A percentile compares a stretch with the other conserved stretches of the same genome.
Evolutionary conservation across 805 yeast genomes (phyloP).

Genomic region (Kazachstania taianensis): DNA sequence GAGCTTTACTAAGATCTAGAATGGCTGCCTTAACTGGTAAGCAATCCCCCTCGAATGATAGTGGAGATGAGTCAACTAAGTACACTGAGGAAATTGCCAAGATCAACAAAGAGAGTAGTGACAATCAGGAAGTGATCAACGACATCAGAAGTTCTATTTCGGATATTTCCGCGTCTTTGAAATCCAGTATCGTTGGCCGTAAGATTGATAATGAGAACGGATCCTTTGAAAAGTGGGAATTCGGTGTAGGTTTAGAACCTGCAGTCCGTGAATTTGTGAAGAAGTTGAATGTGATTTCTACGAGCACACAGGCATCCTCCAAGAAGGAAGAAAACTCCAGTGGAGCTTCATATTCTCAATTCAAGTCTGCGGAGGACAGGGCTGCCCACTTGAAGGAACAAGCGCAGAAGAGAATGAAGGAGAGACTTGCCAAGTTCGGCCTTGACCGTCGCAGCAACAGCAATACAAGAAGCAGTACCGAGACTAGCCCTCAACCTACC

Average conservation of each 20-base stretch:
- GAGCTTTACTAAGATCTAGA: conserved; percentile 68
- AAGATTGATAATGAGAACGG: conserved; percentile 30
- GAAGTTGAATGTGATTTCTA: conserved; percentile 32
- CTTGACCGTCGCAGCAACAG: conserved; percentile 34
- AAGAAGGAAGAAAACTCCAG: background rate
- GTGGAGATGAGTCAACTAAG: conserved; percentile 5
- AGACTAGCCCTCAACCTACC: background rate
- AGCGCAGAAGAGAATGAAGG: conserved; percentile 74
- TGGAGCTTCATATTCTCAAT: conserved; percentile 6
- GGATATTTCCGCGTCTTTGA: conserved; percentile 38
- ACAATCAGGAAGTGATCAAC: conserved; percentile 47
- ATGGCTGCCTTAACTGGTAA: conserved; percentile 76
- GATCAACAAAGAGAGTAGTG: conserved; percentile 41
- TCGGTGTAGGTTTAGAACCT: conserved; percentile 64
- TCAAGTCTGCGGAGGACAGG: conserved; percentile 50
- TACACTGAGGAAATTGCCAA: conserved; percentile 35
- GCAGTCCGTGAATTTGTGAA: conserved; percentile 53
- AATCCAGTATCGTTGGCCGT: conserved; percentile 23
- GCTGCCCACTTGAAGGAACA: conserved; percentile 77
- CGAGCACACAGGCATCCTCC: background rate
- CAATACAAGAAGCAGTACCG: conserved; percentile 4
- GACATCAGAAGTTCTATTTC: conserved; percentile 65
- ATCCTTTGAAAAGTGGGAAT: conserved; percentile 66
- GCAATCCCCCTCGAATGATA: conserved; percentile 2
- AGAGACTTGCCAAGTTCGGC: conserved; percentile 72